These are phyloP conservation scores for Pterulicium gracile DNA, from an alignment of 1,284 basidiomycete genomes.

Conservation along the genomic window DNA sequence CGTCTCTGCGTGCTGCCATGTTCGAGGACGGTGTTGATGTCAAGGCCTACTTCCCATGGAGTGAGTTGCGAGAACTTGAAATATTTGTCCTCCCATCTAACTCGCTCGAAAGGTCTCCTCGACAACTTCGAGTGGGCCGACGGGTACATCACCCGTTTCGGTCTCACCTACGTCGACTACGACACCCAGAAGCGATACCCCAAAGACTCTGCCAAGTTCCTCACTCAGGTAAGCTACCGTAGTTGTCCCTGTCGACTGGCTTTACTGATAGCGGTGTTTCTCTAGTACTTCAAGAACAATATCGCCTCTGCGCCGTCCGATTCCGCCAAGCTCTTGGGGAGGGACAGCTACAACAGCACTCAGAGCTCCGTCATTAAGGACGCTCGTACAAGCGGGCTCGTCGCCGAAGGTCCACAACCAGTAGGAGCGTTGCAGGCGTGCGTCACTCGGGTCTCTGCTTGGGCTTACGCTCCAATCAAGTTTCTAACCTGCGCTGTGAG, in stretches of 20 bases:
- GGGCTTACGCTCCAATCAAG: neutral
- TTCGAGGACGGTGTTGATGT: conserved; percentile 57
- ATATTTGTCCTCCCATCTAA: conserved; percentile 3
- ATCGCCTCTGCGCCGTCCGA: neutral
- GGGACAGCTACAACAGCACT: conserved; percentile 1
- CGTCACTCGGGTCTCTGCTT: neutral
- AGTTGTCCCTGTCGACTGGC: conserved; percentile 3
- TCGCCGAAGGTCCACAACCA: neutral
- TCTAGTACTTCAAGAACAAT: conserved; percentile 3
- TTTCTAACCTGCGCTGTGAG: neutral
- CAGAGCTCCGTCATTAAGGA: neutral
- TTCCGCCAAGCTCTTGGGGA: neutral
- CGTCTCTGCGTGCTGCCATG: conserved; percentile 47
- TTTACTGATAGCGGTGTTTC: neutral
- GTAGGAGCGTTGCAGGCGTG: neutral
- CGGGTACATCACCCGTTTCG: conserved; percentile 53
- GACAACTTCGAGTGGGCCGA: conserved; percentile 77
- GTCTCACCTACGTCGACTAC: conserved; percentile 60
- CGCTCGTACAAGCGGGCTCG: neutral
- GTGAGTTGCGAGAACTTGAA: conserved; percentile 29
- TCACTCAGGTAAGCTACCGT: conserved; percentile 24
- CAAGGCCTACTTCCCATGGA: conserved; percentile 65
- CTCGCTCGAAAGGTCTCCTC: conserved; percentile 32
- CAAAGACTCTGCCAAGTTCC: conserved; percentile 53
- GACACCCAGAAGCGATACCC: conserved; percentile 58